These are phyloP conservation scores for Kandelia obovata DNA, from an alignment of 345 rosid species.

Conservation along the genomic window DNA sequence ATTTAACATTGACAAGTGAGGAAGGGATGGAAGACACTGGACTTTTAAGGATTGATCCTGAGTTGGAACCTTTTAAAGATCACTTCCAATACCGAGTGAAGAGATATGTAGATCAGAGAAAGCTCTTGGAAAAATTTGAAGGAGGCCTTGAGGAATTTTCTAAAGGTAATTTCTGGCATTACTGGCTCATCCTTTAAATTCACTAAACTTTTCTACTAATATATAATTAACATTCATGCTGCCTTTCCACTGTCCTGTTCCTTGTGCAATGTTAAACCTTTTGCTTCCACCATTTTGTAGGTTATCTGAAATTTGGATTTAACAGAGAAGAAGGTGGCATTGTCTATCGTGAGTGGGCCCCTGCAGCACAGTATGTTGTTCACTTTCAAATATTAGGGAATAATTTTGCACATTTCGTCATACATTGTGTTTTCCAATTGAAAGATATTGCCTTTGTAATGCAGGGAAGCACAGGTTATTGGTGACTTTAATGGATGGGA, in stretches of 20 bases:
- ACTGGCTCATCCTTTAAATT: neutral
- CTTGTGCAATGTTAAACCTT: neutral
- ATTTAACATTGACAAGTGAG: conserved; percentile 34
- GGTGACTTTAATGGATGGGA: conserved; percentile 87
- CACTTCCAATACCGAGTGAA: conserved; percentile 56
- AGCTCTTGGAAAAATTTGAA: conserved; percentile 51
- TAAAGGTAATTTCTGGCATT: conserved; percentile 39
- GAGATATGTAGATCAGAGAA: conserved; percentile 51
- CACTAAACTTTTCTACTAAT: neutral
- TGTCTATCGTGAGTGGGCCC: conserved; percentile 81
- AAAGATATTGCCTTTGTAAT: conserved; percentile 12
- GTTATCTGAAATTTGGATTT: conserved; percentile 67
- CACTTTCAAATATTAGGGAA: conserved; percentile 2
- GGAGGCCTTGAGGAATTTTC: conserved; percentile 72
- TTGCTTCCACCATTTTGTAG: conserved; percentile 33
- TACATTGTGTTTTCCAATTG: conserved; percentile 14
- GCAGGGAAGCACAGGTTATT: conserved; percentile 68
- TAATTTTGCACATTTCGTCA: neutral
- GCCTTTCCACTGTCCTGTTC: neutral
- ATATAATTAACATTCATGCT: neutral
- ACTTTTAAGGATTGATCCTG: conserved; percentile 46
- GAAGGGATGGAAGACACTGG: conserved; percentile 42
- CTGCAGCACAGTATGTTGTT: conserved; percentile 67
- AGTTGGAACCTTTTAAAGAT: conserved; percentile 49
- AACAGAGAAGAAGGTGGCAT: conserved; percentile 56